phyloP scores from a whole-genome alignment of 352 stramenopile species.

The Phytophthora sp. region DNA sequence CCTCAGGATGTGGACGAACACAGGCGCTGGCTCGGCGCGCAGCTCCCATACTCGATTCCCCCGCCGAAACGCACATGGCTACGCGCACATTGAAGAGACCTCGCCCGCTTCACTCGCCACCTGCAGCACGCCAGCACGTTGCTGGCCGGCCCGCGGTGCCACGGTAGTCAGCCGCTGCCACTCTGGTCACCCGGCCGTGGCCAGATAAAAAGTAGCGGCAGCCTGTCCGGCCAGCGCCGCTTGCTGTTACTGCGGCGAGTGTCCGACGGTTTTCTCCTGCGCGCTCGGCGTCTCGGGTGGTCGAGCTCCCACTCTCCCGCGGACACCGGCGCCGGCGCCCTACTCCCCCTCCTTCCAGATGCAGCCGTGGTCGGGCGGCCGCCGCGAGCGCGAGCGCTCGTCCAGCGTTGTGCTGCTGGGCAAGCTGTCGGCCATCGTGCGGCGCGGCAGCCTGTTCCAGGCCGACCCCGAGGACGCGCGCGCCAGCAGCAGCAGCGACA shows the following conservation, averaged over 20 bases:
- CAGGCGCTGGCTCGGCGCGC: background rate
- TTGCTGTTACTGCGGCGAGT: constrained; percentile 13
- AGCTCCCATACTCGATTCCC: constrained; percentile 4
- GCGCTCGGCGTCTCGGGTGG: background rate
- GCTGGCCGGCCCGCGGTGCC: constrained; percentile 2
- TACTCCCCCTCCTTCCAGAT: constrained; percentile 15
- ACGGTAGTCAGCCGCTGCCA: constrained; percentile 24
- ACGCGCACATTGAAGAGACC: constrained; percentile 29
- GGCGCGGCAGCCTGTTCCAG: constrained; percentile 44
- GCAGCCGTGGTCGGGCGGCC: constrained; percentile 37
- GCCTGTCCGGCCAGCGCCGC: background rate
- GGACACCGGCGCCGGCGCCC: background rate
- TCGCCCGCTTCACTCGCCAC: background rate
- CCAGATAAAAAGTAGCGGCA: constrained; percentile 15
- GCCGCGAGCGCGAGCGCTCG: constrained; percentile 35
- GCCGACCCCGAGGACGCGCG: constrained; percentile 28
- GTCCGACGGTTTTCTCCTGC: constrained; percentile 34
- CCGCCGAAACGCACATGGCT: constrained; percentile 4
- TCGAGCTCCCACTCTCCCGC: constrained; percentile 19
- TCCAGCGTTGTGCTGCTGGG: constrained; percentile 52
- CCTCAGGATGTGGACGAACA: constrained; percentile 16
- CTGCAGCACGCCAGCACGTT: background rate
- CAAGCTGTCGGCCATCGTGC: constrained; percentile 60
- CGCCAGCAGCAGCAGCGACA: constrained; percentile 23
- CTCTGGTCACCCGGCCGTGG: constrained; percentile 9